Evolutionary conservation across 345 rosid species (phyloP), one percentile per base, ranked within the genome.

Genomic region (Microcos paniculata): DNA sequence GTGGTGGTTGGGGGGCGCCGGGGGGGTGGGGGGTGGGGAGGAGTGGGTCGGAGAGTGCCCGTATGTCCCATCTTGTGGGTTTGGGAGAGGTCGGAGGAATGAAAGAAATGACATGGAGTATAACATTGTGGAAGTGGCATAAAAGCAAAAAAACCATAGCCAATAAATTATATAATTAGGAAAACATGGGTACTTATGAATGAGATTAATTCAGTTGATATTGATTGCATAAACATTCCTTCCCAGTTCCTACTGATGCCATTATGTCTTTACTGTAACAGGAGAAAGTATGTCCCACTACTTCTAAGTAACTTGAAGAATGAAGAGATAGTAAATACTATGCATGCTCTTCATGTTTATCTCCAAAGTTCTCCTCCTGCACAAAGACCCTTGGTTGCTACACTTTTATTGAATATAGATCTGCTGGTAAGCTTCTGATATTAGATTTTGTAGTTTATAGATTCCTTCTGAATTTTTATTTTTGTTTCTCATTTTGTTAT

Each of bases 331-430:
- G 28, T 73, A 79, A 80, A 80, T 13, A n/a, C 74, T 14, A 79
- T 85, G 89, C 86, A 85, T 73, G 78, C 80, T 57, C 73, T 88
- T 62, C 83, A 86, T 12, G 56, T 82, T 28, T 75, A 85, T 86
- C 89, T 86, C 62, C 89, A 72, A 70, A 84, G 71, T 43, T 81
- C 81, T 72, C 82, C 79, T 56, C 78, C 72, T 62, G 82, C 68
- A 49, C 82, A 81, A 74, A 81, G 69, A 73, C 89, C 89, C 31
- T 66, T 84, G 69, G 82, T 85, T 77, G 86, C 90, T 33, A 72
- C 82, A 38, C 87, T 90, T 43, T 79, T 88, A 48, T 66, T 90
- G 65, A 87, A 84, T 79, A 78, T 90, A 28, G 87, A 86, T 78
- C 85, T 81, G 62, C 71, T 79, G 86, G 94, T 90, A 80, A 52